A percentile compares a stretch with the other conserved stretches of the same genome.
These are phyloP conservation scores for Verticillium nonalfalfae DNA, from an alignment of 2,329 filamentous ascomycete genomes.

Conservation along the genomic window DNA sequence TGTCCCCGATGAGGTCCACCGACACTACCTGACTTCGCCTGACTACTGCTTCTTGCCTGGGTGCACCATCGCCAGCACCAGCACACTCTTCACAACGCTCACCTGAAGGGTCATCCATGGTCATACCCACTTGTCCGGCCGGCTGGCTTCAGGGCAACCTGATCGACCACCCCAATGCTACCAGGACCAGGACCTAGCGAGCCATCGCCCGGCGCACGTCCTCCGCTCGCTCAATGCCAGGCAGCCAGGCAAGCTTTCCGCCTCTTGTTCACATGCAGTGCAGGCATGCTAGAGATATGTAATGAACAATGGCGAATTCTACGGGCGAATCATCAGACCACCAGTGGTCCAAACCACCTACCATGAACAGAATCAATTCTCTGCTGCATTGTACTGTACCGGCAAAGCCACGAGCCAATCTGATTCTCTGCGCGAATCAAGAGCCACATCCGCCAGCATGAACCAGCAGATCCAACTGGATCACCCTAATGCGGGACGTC, in stretches of 20 bases:
- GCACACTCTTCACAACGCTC: not conserved
- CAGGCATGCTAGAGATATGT: too few relatives aligned
- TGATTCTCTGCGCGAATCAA: not conserved
- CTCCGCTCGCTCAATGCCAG: too few relatives aligned
- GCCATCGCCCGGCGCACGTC: not conserved
- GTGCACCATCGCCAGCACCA: not conserved
- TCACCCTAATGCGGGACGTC: not conserved
- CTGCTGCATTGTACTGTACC: too few relatives aligned
- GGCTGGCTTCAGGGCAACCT: not conserved
- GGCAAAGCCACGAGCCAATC: not conserved
- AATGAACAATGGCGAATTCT: too few relatives aligned
- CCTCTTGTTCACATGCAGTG: too few relatives aligned
- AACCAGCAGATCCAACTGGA: not conserved
- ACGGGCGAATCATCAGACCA: too few relatives aligned
- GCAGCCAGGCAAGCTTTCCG: too few relatives aligned
- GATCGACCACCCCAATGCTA: not conserved
- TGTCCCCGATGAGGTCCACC: not conserved
- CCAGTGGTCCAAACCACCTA: too few relatives aligned
- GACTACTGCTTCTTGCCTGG: too few relatives aligned
- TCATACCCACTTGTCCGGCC: not conserved
- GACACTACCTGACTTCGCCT: not conserved
- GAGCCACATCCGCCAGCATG: not conserved
- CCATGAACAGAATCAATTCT: too few relatives aligned
- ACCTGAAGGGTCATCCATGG: not conserved
- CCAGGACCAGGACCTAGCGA: not conserved